phyloP scores from a whole-genome alignment of 768 basidiomycete species.

The Amanita muscaria region DNA sequence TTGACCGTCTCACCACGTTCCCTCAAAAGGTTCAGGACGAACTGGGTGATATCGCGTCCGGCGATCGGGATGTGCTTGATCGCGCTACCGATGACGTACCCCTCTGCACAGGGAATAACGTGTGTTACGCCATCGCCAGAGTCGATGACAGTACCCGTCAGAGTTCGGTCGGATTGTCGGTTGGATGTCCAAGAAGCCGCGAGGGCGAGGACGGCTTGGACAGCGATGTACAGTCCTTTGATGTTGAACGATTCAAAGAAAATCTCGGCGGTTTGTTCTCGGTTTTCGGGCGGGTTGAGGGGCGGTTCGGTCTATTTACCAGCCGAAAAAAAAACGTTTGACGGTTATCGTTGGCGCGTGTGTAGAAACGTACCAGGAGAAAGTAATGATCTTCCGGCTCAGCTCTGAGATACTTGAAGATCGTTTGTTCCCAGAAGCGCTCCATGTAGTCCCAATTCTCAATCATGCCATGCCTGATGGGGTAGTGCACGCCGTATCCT shows the following conservation, averaged over 20 bases:
- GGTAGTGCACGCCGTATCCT: constrained; percentile 90
- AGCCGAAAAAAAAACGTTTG: not conserved
- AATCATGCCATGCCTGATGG: constrained; percentile 95
- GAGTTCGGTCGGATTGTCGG: constrained; percentile 79
- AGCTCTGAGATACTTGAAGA: constrained; percentile 98
- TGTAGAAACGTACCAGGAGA: constrained; percentile 64
- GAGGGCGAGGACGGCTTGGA: constrained; percentile 96
- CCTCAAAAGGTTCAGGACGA: constrained; percentile 91
- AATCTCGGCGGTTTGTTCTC: constrained; percentile 98
- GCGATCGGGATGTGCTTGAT: constrained; percentile 99
- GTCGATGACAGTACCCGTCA: constrained; percentile 97
- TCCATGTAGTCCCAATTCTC: constrained; percentile 99
- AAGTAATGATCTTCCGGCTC: constrained; percentile 99
- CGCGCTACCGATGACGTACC: constrained; percentile 97
- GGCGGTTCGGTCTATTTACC: constrained; percentile 88
- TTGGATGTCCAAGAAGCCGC: constrained; percentile 96
- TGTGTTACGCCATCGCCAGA: constrained; percentile 99
- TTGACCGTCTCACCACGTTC: constrained; percentile 86
- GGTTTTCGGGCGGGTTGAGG: constrained; percentile 95
- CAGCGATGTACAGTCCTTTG: constrained; percentile 96
- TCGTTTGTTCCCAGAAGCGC: constrained; percentile 98
- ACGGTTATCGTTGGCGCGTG: too few relatives aligned
- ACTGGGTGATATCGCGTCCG: constrained; percentile 93
- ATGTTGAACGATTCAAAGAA: constrained; percentile 99
- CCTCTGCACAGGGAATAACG: constrained; percentile 93